Conservation (phyloP, 352 stramenopile species). For the Albugo candida region DNA sequence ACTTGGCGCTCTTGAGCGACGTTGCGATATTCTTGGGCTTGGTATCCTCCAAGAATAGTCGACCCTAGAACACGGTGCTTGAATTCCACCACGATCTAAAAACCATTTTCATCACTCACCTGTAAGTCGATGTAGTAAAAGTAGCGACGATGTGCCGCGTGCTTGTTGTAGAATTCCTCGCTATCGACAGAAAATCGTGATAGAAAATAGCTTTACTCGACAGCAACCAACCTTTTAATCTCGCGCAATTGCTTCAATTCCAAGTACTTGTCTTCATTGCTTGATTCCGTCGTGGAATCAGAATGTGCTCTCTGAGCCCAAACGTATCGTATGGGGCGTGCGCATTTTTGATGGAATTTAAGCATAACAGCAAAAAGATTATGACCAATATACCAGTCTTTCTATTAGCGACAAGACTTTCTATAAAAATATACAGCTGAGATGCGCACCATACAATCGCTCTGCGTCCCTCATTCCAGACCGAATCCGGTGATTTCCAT, state of each 20-base stretch:
- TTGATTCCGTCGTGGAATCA: too few relatives aligned
- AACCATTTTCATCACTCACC: constrained; percentile 8
- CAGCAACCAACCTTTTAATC: constrained; percentile 40
- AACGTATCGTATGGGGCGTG: too few relatives aligned
- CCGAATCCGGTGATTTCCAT: constrained; percentile 84
- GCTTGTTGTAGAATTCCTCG: constrained; percentile 50
- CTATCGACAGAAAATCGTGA: constrained; percentile 7
- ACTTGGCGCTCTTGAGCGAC: constrained; percentile 64
- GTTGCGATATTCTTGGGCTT: constrained; percentile 72
- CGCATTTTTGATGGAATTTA: too few relatives aligned
- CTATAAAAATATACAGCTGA: too few relatives aligned
- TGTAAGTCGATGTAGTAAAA: constrained; percentile 77
- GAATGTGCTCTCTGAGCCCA: too few relatives aligned
- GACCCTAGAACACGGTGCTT: constrained; percentile 22
- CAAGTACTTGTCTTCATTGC: constrained; percentile 38
- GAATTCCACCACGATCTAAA: not conserved
- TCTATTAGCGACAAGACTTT: too few relatives aligned
- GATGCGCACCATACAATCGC: too few relatives aligned
- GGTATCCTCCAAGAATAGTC: constrained; percentile 60
- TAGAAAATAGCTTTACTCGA: not conserved
- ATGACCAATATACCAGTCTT: too few relatives aligned
- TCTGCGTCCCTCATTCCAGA: constrained; percentile 10
- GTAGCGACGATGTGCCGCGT: constrained; percentile 36
- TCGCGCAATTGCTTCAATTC: constrained; percentile 58
- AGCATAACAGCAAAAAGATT: too few relatives aligned